Evolutionary conservation across 2,329 filamentous ascomycete genomes (phyloP), one percentile per base, ranked within the genome.

Genomic region (Meredithiella fracta): DNA sequence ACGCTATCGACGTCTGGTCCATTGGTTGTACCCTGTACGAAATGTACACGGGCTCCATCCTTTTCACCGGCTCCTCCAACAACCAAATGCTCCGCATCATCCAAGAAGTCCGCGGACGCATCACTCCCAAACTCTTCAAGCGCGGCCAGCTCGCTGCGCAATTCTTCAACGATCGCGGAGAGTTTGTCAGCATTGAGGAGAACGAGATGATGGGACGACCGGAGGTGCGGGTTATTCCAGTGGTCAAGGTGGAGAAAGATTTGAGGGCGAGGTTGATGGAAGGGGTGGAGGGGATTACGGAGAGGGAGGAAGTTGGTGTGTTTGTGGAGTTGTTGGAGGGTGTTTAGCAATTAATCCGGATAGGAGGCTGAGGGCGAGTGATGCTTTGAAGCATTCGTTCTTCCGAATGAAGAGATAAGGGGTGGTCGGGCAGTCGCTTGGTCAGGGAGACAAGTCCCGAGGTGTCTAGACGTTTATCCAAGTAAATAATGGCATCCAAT

Each of bases 81-180:
- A 98, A 98, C 66, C 89, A 95, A 71, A 98, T 98, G 92, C 79
- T 98, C 59, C 86, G 87, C 60, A 83, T 85, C 20, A 95, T 98
- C 63, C 94, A 96, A 82, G 91, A 98, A 66, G 89, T 91, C 63
- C 83, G 94, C 51, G 92, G 92, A 64, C 94, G 90, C 68, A 83
- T 96, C 60, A 90, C 87, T 29, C 81, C 85, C 50, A 96, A 96
- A 68, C 75, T 96, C 60, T 82, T 95, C 64, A 88, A 87, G 63
- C 84, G 85, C 54, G 88, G 90, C 2, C 77, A 87, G 61, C 76
- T 94, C 59, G 80, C 83, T 14, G 76, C 77, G 44, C 73, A 83
- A 64, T 86, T 95, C 68, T 96, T 95, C 67, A 86, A 94, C 65
- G 85, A 89, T 57, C 74, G 84, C 69, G 78, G 86, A 60, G 87